Percentiles rank a stretch among this genome's conserved stretches.
Conservation (phyloP, 1,139 yeast species). For the Candida mesenterica region DNA sequence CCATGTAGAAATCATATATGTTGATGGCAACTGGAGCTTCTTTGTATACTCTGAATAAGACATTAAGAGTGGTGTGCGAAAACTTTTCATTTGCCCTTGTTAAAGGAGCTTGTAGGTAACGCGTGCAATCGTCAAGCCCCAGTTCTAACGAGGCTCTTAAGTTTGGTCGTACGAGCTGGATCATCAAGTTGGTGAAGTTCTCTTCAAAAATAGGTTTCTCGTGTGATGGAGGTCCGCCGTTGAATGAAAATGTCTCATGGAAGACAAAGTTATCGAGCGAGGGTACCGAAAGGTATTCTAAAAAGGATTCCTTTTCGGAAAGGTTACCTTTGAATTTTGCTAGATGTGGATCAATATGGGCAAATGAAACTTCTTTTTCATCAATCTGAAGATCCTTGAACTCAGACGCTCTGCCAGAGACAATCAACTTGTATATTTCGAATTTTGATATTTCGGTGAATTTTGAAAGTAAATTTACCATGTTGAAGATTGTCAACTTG, state of each 20-base stretch:
- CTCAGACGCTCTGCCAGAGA: constrained; percentile 10
- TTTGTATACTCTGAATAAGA: constrained; percentile 66
- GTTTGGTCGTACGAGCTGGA: constrained; percentile 39
- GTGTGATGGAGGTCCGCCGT: constrained; percentile 25
- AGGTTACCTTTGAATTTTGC: background rate
- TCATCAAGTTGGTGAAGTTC: constrained; percentile 39
- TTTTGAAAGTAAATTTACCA: constrained; percentile 14
- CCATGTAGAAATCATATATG: constrained; percentile 72
- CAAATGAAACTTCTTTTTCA: background rate
- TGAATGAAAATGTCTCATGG: constrained; percentile 38
- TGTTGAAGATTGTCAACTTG: constrained; percentile 17
- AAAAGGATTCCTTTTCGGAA: background rate
- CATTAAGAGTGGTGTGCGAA: constrained; percentile 53
- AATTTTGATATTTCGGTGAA: constrained; percentile 24
- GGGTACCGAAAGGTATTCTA: background rate
- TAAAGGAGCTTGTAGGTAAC: constrained; percentile 27
- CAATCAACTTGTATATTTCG: constrained; percentile 32
- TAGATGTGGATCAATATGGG: constrained; percentile 1
- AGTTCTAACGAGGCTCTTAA: constrained; percentile 32
- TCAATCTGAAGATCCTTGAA: constrained; percentile 1
- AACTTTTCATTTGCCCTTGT: constrained; percentile 12
- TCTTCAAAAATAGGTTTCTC: constrained; percentile 28
- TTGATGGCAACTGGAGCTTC: constrained; percentile 79
- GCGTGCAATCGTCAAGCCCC: constrained; percentile 30
- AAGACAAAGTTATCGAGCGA: constrained; percentile 26